Base-by-base conservation (phyloP, 164 flowering plant species). In the Aristolochia californica region DNA sequence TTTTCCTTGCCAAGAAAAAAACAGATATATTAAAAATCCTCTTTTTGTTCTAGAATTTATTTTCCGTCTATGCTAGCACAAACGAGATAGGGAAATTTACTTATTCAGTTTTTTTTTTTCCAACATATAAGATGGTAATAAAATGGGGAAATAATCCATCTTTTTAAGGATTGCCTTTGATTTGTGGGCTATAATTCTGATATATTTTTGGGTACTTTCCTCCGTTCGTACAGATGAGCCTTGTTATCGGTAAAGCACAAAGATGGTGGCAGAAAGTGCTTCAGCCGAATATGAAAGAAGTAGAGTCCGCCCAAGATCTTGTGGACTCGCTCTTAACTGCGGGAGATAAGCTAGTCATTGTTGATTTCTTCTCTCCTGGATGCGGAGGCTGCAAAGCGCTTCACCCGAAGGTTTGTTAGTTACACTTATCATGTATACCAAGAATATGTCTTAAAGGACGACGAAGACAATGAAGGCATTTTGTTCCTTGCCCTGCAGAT, bases 371-470 rank as follows among this genome's bases (percentile, higher is more conserved):
- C 68, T 86, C 94, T 17, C 94, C 97, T 48, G 83, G 88, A 7
- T 88, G 97, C 66, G 94, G 94, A 59, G 97, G 97, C 53, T 88
- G 97, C 74, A 88, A 60, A 73, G 88, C 94, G 44, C 89, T 88
- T 56, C 94, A 88, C 63, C 97, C 97, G 18, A 88, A 88, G 94
- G 93, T 84, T 43, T 23, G 13, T 30, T 27, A 22, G 38, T 21
- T 22, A 23, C 15, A 4, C 22, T 53, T 34, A 11, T 13, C 16
- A 5, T 34, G 0, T 34, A 56, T 40, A 17, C 45, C n/a, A 1
- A 10, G 2, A 13, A 13, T 13, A n/a, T 5, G 15, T n/a, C 0
- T 9, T 23, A 27, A 13, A 54, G 15, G 22, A 21, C 5, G 23
- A n/a, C 10, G 26, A 49, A 22, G 8, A 13, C 13, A 14, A 8